A percentile compares a stretch with the other conserved stretches of the same genome.
phyloP scores from a whole-genome alignment of 106 monocot genomes.

The Triglochin maritima region DNA sequence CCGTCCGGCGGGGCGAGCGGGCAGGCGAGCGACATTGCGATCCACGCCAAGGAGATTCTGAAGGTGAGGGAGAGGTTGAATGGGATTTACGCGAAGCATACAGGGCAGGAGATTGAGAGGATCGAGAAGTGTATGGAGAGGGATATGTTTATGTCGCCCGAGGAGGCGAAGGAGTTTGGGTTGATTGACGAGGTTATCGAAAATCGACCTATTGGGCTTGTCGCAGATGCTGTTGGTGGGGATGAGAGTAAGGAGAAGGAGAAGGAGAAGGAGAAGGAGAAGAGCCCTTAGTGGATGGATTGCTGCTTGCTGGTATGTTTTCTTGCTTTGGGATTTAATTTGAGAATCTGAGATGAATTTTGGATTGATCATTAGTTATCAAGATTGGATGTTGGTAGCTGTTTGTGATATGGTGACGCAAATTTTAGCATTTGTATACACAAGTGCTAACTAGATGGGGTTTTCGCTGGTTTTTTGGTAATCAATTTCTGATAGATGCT shows the following conservation, averaged over 20 bases:
- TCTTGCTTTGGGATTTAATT: neutral
- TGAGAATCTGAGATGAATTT: neutral
- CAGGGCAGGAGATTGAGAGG: conserved; percentile 18
- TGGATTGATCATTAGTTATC: too few relatives aligned
- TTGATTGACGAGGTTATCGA: conserved; percentile 26
- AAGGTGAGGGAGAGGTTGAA: conserved; percentile 67
- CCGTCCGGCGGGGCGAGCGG: conserved; percentile 24
- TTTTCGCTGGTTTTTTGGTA: too few relatives aligned
- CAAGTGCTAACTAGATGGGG: too few relatives aligned
- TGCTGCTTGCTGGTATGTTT: neutral
- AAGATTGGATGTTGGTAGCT: too few relatives aligned
- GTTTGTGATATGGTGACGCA: too few relatives aligned
- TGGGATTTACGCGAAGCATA: conserved; percentile 20
- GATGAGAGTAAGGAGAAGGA: conserved; percentile 3
- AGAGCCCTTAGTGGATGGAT: too few relatives aligned
- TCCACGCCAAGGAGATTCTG: conserved; percentile 48
- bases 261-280: neutral
- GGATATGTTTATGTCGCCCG: conserved; percentile 28
- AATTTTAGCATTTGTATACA: too few relatives aligned
- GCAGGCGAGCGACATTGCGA: conserved; percentile 25
- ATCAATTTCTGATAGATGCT: too few relatives aligned
- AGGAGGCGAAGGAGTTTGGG: conserved; percentile 27
- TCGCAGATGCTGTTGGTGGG: conserved; percentile 13
- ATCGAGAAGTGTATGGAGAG: conserved; percentile 41
- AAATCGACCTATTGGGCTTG: conserved; percentile 16